These are phyloP conservation scores for Petunia hybrid DNA, from an alignment of 305 asterid genomes.

Conservation along the genomic window DNA sequence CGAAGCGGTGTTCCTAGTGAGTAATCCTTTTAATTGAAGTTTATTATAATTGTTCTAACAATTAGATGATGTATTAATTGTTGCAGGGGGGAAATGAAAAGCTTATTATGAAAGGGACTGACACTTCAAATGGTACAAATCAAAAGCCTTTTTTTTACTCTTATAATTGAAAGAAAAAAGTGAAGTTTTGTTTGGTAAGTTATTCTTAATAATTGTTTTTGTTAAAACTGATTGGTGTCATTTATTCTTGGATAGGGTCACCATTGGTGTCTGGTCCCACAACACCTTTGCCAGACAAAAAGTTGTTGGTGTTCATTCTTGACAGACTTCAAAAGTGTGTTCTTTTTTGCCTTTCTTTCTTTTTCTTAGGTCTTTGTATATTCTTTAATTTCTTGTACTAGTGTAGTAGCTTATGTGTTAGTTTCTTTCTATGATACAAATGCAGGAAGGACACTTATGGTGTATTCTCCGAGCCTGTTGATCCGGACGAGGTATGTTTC, in stretches of 20 bases:
- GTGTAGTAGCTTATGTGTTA: slow-evolving; percentile 32
- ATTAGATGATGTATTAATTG: slow-evolving; percentile 40
- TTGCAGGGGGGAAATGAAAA: slow-evolving; percentile 63
- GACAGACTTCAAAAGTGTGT: slow-evolving; percentile 91
- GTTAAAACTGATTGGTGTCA: slow-evolving; percentile 43
- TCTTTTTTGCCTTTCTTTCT: slow-evolving; percentile 15
- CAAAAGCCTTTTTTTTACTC: slow-evolving; percentile 39
- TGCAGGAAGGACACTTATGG: slow-evolving; percentile 88
- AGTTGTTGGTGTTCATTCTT: slow-evolving; percentile 80
- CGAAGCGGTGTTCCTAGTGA: too few relatives aligned
- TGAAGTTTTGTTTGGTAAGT: slow-evolving; percentile 30
- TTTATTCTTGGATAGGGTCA: slow-evolving; percentile 70
- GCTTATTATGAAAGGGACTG: slow-evolving; percentile 59
- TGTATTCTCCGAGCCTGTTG: slow-evolving; percentile 88
- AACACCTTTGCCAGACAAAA: slow-evolving; percentile 89
- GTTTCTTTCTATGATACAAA: slow-evolving; percentile 37
- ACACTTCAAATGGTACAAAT: slow-evolving; percentile 61
- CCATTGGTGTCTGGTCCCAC: slow-evolving; percentile 81
- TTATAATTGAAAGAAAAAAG: slow-evolving; percentile 23
- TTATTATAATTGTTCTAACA: slow-evolving; percentile 34
- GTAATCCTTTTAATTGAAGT: slow-evolving; percentile 13
- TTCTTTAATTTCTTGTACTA: slow-evolving; percentile 33
- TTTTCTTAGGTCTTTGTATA: slow-evolving; percentile 38
- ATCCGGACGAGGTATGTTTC: slow-evolving; percentile 64
- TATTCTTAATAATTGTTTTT: slow-evolving; percentile 34